Conservation (phyloP, 345 rosid species). For the Ceriops decandra region DNA sequence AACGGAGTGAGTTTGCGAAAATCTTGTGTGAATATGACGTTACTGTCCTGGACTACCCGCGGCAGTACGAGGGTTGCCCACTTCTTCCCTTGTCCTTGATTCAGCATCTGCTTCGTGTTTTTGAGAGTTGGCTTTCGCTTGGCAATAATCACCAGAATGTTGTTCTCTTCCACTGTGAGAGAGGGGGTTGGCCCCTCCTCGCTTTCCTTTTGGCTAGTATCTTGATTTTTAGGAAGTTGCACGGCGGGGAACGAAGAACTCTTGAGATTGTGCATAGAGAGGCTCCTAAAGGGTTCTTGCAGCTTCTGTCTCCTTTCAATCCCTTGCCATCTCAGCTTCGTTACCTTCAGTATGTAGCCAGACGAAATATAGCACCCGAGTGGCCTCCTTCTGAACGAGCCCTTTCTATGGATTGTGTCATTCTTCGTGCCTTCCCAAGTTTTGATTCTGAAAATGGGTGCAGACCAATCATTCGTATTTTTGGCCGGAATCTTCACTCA, state of each 20-base stretch:
- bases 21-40: constrained; percentile 73
- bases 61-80: constrained; percentile 95
- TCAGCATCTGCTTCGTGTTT: constrained; percentile 84
- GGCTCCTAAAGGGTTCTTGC: constrained; percentile 91
- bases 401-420: constrained; percentile 86
- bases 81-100: constrained; percentile 77
- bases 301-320: constrained; percentile 87
- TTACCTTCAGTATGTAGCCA: constrained; percentile 87
- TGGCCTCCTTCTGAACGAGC: constrained; percentile 99
- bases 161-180: constrained; percentile 82
- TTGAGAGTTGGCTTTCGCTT: constrained; percentile 81
- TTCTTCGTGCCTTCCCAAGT: constrained; percentile 85
- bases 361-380: constrained; percentile 80
- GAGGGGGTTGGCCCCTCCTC: constrained; percentile 98
- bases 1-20: constrained; percentile 64
- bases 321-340: constrained; percentile 97
- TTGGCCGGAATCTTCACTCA: constrained; percentile 68
- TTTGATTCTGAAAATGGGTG: constrained; percentile 90
- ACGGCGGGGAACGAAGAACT: constrained; percentile 74
- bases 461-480: constrained; percentile 85
- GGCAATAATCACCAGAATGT: constrained; percentile 74
- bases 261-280: constrained; percentile 91
- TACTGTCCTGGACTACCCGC: constrained; percentile 82
- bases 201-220: constrained; percentile 81
- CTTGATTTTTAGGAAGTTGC: constrained; percentile 74